Evolutionary conservation across 352 stramenopile genomes (phyloP).

Genomic region (Elongisporangium prolatum): DNA sequence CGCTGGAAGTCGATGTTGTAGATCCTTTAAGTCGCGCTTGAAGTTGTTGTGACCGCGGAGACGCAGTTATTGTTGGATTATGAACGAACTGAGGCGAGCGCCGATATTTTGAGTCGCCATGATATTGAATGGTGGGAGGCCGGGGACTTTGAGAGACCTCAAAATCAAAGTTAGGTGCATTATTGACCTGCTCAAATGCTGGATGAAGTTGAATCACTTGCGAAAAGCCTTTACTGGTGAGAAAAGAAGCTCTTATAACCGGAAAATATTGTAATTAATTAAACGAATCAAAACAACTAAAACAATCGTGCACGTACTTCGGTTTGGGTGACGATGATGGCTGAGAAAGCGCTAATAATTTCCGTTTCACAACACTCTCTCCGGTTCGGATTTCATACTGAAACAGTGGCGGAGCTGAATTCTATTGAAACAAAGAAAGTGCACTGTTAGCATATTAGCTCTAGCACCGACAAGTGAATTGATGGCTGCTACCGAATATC

Average conservation of each 20-base stretch:
- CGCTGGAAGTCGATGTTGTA: neutral
- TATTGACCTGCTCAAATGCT: slow-evolving; percentile 19
- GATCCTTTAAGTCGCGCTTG: slow-evolving; percentile 4
- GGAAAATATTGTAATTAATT: neutral
- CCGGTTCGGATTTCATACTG: slow-evolving; percentile 48
- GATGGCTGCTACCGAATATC: slow-evolving; percentile 29
- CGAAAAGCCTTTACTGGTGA: slow-evolving; percentile 32
- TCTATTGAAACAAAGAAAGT: neutral
- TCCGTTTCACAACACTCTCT: slow-evolving; percentile 52
- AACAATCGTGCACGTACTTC: slow-evolving; percentile 15
- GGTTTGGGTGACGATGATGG: slow-evolving; percentile 1
- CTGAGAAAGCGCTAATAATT: slow-evolving; percentile 18
- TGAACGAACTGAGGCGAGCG: neutral
- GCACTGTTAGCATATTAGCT: slow-evolving; percentile 2
- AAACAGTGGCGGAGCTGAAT: neutral
- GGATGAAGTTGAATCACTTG: slow-evolving; percentile 33
- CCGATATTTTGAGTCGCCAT: neutral
- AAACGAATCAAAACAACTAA: slow-evolving; percentile 1
- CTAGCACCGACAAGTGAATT: neutral
- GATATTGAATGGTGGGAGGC: slow-evolving; percentile 1
- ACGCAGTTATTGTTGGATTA: slow-evolving; percentile 3
- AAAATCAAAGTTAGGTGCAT: slow-evolving; percentile 27
- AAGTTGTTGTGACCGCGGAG: slow-evolving; percentile 25
- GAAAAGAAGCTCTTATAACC: slow-evolving; percentile 23
- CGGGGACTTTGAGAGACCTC: slow-evolving; percentile 8